Evolutionary conservation across 2,329 filamentous ascomycete genomes (phyloP).

Genomic region (Trichoderma sp.): DNA sequence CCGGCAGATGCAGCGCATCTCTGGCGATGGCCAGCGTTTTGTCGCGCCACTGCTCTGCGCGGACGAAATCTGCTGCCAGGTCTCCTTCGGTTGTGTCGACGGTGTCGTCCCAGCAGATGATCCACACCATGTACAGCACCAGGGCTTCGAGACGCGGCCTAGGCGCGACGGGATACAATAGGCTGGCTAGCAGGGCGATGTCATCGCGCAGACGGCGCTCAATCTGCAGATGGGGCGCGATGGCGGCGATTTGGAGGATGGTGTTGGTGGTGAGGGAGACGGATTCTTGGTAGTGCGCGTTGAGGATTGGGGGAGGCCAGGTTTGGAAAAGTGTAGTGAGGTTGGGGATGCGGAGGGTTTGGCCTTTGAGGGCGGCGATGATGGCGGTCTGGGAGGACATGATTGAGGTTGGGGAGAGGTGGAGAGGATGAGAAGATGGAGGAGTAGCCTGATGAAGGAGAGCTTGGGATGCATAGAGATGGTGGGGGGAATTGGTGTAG

Average conservation of each 20-base stretch:
- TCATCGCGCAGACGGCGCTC: conserved; percentile 34
- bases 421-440: neutral
- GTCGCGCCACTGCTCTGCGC: conserved; percentile 28
- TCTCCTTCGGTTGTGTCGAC: conserved; percentile 31
- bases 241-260: conserved; percentile 34
- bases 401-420: neutral
- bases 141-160: conserved; percentile 24
- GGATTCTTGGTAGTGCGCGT: conserved; percentile 25
- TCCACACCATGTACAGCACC: conserved; percentile 29
- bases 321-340: conserved; percentile 26
- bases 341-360: conserved; percentile 29
- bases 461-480: neutral
- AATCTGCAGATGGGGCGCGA: conserved; percentile 27
- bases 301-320: conserved; percentile 28
- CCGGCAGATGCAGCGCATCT: conserved; percentile 19
- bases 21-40: conserved; percentile 25
- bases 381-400: conserved; percentile 23
- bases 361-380: conserved; percentile 27
- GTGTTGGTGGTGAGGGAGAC: conserved; percentile 23
- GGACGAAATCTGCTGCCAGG: conserved; percentile 27
- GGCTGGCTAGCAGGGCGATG: conserved; percentile 24
- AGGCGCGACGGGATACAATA: conserved; percentile 27
- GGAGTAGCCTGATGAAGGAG: neutral
- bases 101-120: conserved; percentile 35
- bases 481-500: neutral